Evolutionary conservation across 495 filamentous ascomycete genomes (phyloP), one percentile per base, ranked within the genome.

Genomic region (Aspergillus diversus): DNA sequence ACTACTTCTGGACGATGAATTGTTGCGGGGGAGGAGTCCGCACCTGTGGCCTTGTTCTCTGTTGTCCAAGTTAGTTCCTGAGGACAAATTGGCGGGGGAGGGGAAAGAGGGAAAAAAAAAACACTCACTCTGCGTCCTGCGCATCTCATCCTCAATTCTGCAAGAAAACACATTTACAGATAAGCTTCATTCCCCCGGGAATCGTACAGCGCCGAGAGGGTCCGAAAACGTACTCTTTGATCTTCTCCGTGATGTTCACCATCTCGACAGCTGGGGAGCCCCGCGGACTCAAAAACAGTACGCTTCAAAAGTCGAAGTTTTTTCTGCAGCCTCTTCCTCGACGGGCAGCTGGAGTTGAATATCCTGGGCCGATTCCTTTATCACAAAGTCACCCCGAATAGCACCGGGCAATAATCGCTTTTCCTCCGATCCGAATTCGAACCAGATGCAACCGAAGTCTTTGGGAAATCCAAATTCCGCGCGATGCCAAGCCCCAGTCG

Each of bases 141-240:
- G 87, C 96, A 99, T 99, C 89, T 99, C 96, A 83, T 95, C 93
- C 85, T 99, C 96, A 68, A 99, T 99, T 87, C 96, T 97, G 65
- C 55, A 60, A 65, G 57, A 33, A 46, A 39, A 61, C 57, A 49
- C 63, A 27, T 27, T 43, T 12, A 4, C 59, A 16, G 66, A 65
- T 56, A 60, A 67, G 58, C 16, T 27, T 13, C 61, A 43, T 51
- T n/a, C 39, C 5, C 37, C 17, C 15, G 15, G 17, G 8, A 13
- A 32, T 13, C 17, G 21, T 27, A 35, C 7, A 15, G 5, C 6
- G 21, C 48, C 49, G 4, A 3, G 37, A 33, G 13, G 3, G 17
- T 33, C 43, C 3, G 5, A 33, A 39, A 6, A 76, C 89, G 69
- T 79, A 95, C 93, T 97, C 93, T 81, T 98, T 99, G 80, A 99